Evolutionary conservation across 768 basidiomycete species (phyloP).

Genomic region (Boletus subcaerulescens): DNA sequence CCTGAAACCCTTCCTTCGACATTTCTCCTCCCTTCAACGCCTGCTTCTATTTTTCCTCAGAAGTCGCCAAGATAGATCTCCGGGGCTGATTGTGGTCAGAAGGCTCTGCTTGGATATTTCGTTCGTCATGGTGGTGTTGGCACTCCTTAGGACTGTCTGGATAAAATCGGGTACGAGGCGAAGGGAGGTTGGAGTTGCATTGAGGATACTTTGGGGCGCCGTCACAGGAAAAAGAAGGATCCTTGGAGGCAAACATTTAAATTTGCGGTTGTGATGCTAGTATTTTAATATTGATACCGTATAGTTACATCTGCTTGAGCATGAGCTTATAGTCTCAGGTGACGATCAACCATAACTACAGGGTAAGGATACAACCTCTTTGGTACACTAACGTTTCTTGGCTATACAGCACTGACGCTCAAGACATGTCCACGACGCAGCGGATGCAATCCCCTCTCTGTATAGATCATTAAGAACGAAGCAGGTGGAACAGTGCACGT

Average conservation of each 20-base stretch:
- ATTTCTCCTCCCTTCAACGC: slow-evolving; percentile 46
- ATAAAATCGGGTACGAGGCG: slow-evolving; percentile 65
- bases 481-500: not conserved
- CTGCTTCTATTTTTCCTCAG: slow-evolving; percentile 57
- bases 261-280: slow-evolving; percentile 5
- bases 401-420: slow-evolving; percentile 10
- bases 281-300: slow-evolving; percentile 12
- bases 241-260: slow-evolving; percentile 36
- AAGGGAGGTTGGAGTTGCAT: slow-evolving; percentile 62
- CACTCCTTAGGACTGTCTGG: slow-evolving; percentile 60
- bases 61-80: slow-evolving; percentile 55
- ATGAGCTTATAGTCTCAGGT: not conserved
- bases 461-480: slow-evolving; percentile 1
- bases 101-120: slow-evolving; percentile 76
- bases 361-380: slow-evolving; percentile 5
- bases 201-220: slow-evolving; percentile 68
- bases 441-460: slow-evolving; percentile 85
- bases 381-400: not conserved
- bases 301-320: not conserved
- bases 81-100: slow-evolving; percentile 63
- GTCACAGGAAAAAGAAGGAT: slow-evolving; percentile 60
- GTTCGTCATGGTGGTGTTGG: slow-evolving; percentile 66
- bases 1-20: slow-evolving; percentile 58
- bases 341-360: not conserved
- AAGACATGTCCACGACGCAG: slow-evolving; percentile 89